A percentile compares a stretch with the other conserved stretches of the same genome.
Conservation (phyloP, 108 stramenopile genomes). For the Cylindrotheca fusiformis region DNA sequence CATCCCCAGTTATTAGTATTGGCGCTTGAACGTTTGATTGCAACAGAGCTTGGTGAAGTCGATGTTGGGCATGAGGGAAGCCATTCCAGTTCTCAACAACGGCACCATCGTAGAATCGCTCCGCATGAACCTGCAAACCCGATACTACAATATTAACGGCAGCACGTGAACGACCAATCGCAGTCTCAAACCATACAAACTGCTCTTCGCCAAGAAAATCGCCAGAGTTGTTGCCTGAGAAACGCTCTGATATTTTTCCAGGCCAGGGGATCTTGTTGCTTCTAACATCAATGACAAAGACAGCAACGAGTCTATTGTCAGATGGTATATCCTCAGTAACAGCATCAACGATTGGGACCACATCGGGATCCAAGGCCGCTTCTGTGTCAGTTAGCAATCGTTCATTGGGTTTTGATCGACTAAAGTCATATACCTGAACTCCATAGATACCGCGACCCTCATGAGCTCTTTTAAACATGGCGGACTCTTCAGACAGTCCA, state of each 20-base stretch:
- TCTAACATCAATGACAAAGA: conserved; percentile 76
- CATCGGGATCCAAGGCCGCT: conserved; percentile 75
- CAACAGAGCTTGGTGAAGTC: conserved; percentile 65
- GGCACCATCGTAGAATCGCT: conserved; percentile 55
- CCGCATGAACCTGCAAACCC: conserved; percentile 73
- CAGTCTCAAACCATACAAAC: conserved; percentile 81
- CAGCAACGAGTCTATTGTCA: conserved; percentile 42
- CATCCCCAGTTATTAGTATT: conserved; percentile 75
- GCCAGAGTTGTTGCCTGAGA: conserved; percentile 26
- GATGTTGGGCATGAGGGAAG: conserved; percentile 55
- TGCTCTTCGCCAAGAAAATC: conserved; percentile 81
- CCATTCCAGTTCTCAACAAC: conserved; percentile 69
- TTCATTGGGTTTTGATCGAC: conserved; percentile 1
- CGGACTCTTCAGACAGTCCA: conserved; percentile 26
- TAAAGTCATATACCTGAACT: conserved; percentile 81
- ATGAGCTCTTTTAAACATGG: conserved; percentile 49
- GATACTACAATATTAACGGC: conserved; percentile 73
- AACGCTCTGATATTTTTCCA: conserved; percentile 18
- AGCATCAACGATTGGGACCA: conserved; percentile 13
- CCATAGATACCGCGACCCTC: conserved; percentile 72
- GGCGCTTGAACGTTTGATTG: conserved; percentile 56
- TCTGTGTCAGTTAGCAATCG: conserved; percentile 53
- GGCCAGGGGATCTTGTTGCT: conserved; percentile 76
- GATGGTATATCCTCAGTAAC: background rate
- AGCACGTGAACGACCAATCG: conserved; percentile 62